phyloP scores from a whole-genome alignment of 2,329 filamentous ascomycete genomes.

The Colletotrichum horii region DNA sequence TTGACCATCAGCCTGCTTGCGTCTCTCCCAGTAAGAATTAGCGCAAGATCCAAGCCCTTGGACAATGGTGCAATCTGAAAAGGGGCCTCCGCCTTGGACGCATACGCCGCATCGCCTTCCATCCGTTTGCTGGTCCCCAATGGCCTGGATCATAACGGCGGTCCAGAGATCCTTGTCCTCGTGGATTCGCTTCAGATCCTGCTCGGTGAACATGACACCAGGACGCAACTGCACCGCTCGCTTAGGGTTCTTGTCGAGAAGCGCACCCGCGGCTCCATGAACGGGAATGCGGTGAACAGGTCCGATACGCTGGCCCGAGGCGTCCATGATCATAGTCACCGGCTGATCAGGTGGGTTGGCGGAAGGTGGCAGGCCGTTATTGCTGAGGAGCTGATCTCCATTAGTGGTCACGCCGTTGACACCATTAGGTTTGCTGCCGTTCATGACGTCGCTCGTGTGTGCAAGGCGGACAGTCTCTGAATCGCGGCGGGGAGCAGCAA shows the following conservation, averaged over 20 bases:
- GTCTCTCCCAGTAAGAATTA: slow-evolving; percentile 57
- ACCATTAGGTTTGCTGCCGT: not conserved
- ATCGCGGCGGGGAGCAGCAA: not conserved
- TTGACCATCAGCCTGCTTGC: slow-evolving; percentile 10
- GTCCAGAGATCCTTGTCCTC: slow-evolving; percentile 42
- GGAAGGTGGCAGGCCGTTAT: not conserved
- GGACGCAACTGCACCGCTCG: slow-evolving; percentile 10
- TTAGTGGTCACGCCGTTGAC: not conserved
- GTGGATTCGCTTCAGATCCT: not conserved
- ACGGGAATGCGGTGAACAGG: slow-evolving; percentile 35
- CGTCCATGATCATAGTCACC: slow-evolving; percentile 33
- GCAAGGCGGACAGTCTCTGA: not conserved
- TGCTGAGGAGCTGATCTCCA: not conserved
- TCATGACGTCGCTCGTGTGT: not conserved
- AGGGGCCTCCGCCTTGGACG: slow-evolving; percentile 46
- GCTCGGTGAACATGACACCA: not conserved
- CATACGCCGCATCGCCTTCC: slow-evolving; percentile 45
- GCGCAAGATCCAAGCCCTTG: slow-evolving; percentile 52
- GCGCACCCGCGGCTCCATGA: not conserved
- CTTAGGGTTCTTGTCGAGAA: not conserved
- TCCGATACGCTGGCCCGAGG: slow-evolving; percentile 42
- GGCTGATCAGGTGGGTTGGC: not conserved
- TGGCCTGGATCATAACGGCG: slow-evolving; percentile 56
- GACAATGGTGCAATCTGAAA: slow-evolving; percentile 49
- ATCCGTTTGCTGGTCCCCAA: slow-evolving; percentile 41